phyloP scores from a whole-genome alignment of 2,329 filamentous ascomycete species.

The Beauveria varroae region DNA sequence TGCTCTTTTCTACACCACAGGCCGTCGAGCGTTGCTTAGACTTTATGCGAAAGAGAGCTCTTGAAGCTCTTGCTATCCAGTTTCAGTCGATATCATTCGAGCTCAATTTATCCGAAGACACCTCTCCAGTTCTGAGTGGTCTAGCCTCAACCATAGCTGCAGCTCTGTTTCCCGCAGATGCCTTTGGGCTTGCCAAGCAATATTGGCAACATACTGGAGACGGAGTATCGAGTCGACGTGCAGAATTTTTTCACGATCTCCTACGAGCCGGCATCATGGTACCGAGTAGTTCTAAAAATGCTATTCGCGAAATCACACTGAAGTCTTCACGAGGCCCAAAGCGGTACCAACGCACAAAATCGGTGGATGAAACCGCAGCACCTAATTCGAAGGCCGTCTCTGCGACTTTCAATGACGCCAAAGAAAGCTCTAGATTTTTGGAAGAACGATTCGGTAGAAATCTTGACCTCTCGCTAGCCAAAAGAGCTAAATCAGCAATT shows the following conservation, averaged over 20 bases:
- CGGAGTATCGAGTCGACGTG: slow-evolving; percentile 81
- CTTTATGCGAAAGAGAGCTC: slow-evolving; percentile 59
- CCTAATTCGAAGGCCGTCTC: slow-evolving; percentile 28
- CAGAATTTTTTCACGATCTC: slow-evolving; percentile 77
- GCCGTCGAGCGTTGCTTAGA: slow-evolving; percentile 65
- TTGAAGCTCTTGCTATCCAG: slow-evolving; percentile 39
- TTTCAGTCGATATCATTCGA: slow-evolving; percentile 55
- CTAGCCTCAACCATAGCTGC: slow-evolving; percentile 57
- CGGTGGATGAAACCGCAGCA: slow-evolving; percentile 27
- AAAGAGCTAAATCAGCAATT: slow-evolving; percentile 79
- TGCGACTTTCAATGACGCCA: slow-evolving; percentile 10
- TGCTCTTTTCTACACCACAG: slow-evolving; percentile 70
- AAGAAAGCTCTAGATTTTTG: slow-evolving; percentile 73
- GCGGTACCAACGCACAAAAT: slow-evolving; percentile 62
- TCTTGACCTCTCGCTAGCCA: slow-evolving; percentile 69
- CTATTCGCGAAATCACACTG: slow-evolving; percentile 20
- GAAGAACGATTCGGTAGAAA: slow-evolving; percentile 94
- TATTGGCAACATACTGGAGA: slow-evolving; percentile 98
- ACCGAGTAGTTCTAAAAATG: slow-evolving; percentile 20
- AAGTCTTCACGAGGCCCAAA: slow-evolving; percentile 62
- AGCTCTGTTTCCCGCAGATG: slow-evolving; percentile 61
- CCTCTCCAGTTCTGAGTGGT: slow-evolving; percentile 43
- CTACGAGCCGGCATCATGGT: slow-evolving; percentile 59
- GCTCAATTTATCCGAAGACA: slow-evolving; percentile 47
- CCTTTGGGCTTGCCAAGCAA: slow-evolving; percentile 71